phyloP scores from a whole-genome alignment of 257 asterid genomes.

The Cruciata laevipes region DNA sequence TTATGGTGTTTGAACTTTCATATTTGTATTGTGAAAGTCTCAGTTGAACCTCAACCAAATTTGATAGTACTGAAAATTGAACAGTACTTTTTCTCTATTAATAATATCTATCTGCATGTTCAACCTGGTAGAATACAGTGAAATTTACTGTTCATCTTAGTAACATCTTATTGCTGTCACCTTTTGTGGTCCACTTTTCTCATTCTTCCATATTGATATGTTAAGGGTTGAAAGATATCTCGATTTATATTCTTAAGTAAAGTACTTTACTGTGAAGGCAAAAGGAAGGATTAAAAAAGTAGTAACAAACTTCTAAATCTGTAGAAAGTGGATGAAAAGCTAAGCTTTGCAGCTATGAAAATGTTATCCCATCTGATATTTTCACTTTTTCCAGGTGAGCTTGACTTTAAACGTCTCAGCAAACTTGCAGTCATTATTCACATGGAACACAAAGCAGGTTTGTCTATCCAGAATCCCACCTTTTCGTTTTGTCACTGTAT shows the following conservation, averaged over 20 bases:
- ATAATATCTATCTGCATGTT: not conserved
- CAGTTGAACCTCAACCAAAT: not conserved
- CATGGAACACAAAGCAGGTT: slow-evolving; percentile 87
- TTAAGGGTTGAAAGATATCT: not conserved
- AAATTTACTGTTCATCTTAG: not conserved
- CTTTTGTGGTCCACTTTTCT: not conserved
- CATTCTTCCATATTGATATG: not conserved
- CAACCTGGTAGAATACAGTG: not conserved
- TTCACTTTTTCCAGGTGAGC: slow-evolving; percentile 51
- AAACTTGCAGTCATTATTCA: slow-evolving; percentile 51
- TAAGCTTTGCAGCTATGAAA: not conserved
- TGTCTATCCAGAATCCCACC: not conserved
- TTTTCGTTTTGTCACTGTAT: not conserved
- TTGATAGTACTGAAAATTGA: not conserved
- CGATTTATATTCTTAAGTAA: not conserved
- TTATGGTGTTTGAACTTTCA: not conserved
- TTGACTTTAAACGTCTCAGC: slow-evolving; percentile 61
- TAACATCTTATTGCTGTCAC: not conserved
- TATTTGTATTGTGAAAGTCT: not conserved
- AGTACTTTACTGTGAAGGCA: not conserved
- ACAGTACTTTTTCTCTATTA: not conserved
- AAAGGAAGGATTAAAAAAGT: not conserved
- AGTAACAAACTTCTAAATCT: not conserved
- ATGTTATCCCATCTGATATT: not conserved
- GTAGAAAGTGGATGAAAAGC: not conserved